Evolutionary conservation across 2,329 filamentous ascomycete species (phyloP).

Genomic region (Aspergillus pseudoterreus): DNA sequence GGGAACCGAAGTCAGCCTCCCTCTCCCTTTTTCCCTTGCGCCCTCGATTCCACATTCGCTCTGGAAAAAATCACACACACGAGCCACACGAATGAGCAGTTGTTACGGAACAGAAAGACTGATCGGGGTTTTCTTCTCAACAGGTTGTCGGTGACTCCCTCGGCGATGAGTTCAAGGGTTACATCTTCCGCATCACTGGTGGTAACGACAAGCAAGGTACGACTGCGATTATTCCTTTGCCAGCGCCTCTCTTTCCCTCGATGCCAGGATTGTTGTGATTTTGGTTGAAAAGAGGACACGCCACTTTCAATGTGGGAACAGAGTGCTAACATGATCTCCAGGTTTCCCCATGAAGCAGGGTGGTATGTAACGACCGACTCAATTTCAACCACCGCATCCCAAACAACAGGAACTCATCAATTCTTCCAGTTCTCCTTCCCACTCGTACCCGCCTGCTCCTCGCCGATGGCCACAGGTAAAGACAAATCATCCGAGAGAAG

Average conservation of each 20-base stretch:
- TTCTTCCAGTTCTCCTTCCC: constrained; percentile 70
- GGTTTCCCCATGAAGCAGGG: constrained; percentile 99
- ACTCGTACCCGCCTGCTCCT: constrained; percentile 98
- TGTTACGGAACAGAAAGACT: constrained; percentile 20
- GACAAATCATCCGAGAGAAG: no score
- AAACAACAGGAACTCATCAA: constrained; percentile 26
- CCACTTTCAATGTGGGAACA: background rate
- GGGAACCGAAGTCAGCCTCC: constrained; percentile 51
- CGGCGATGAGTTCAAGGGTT: constrained; percentile 99
- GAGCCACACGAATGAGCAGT: constrained; percentile 9
- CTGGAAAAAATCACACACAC: constrained; percentile 4
- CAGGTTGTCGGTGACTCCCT: constrained; percentile 89
- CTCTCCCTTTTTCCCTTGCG: constrained; percentile 14
- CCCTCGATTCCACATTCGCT: constrained; percentile 4
- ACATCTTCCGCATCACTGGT: constrained; percentile 98
- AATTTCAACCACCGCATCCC: constrained; percentile 20
- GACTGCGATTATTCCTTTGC: constrained; percentile 11
- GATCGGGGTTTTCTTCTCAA: constrained; percentile 28
- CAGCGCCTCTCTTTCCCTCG: background rate
- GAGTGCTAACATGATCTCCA: constrained; percentile 27
- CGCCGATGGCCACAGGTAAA: constrained; percentile 70
- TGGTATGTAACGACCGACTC: constrained; percentile 43
- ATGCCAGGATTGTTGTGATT: background rate
- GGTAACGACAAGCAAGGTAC: constrained; percentile 99
- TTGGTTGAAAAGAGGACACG: background rate